A percentile compares a stretch with the other conserved stretches of the same genome.
These are phyloP conservation scores for Aspergillus sp. DNA, from an alignment of 2,329 filamentous ascomycete species.

Conservation along the genomic window DNA sequence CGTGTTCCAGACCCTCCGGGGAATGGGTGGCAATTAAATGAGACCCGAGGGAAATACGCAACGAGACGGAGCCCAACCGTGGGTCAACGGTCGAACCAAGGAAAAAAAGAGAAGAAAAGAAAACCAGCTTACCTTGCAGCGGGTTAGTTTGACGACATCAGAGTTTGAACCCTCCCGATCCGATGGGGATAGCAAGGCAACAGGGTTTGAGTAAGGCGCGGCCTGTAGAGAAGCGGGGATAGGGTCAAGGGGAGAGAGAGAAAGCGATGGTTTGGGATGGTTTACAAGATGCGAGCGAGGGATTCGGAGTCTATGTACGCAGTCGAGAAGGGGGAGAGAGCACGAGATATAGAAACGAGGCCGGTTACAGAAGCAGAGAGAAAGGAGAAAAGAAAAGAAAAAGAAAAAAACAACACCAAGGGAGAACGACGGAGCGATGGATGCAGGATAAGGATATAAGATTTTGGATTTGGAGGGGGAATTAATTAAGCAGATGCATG, in stretches of 20 bases:
- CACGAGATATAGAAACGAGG: not conserved
- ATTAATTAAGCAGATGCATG: not conserved
- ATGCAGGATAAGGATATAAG: not conserved
- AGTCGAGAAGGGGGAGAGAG: not conserved
- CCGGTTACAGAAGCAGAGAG: not conserved
- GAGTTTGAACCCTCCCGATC: not conserved
- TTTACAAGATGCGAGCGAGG: not conserved
- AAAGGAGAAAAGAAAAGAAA: not conserved
- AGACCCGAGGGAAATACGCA: conserved; percentile 5
- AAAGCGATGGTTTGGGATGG: not conserved
- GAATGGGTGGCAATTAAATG: conserved; percentile 12
- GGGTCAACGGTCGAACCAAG: conserved; percentile 1
- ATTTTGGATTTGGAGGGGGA: not conserved
- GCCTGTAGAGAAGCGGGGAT: not conserved
- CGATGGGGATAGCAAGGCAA: not conserved
- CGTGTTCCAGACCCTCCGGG: not conserved
- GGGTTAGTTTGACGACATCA: not conserved
- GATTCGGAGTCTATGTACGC: not conserved
- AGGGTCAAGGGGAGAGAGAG: not conserved
- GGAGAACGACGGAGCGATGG: not conserved
- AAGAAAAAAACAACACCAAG: not conserved
- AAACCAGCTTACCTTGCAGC: conserved; percentile 9
- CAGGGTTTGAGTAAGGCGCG: not conserved
- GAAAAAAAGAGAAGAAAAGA: not conserved
- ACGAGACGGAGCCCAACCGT: conserved; percentile 4